Base-by-base conservation (phyloP, 257 asterid genomes). In the Plectranthus barbatus region DNA sequence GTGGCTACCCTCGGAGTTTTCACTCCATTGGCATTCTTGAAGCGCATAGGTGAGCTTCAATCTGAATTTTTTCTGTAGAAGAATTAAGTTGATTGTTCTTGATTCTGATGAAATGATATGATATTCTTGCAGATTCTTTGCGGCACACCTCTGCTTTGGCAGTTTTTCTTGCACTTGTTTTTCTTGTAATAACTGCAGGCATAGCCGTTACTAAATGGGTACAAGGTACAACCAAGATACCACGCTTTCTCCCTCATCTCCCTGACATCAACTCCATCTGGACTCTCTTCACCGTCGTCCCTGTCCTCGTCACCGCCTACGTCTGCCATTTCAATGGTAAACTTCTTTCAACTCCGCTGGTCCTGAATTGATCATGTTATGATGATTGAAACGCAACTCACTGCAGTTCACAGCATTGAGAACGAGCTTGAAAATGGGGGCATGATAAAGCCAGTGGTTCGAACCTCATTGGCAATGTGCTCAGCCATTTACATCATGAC, bases 291-390 rank as follows among this genome's bases (percentile, higher is more conserved):
- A 86, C 86, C 0, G 84, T 75, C 17, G 87, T 86, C 47, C 95
- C 88, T 20, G 85, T 80, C 53, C 79, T 78, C 12, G 90, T 86
- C 7, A 78, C 84, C 0, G 78, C 87, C 7, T 80, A 78, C 29
- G 77, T 84, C 39, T 78, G 88, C 80, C 90, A 84, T 76, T 86
- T 71, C 75, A 86, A 78, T 29, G 95, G 95, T 86, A 73, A 57
- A 52, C 0, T 6, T 33, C 7, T 1, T 31, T 31, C 5, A n/a
- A n/a, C n/a, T n/a, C n/a, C n/a, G n/a, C n/a, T n/a, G n/a, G n/a
- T 31, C 36, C 5, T 31, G 36, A 31, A 4, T 31, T 31, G 36
- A 31, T 31, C 5, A 1, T 1, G 36, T 31, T 0, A 0, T 31
- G 36, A 31, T 2, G 36, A 4, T 31, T 31, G 36, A 31, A 31